A percentile compares a stretch with the other conserved stretches of the same genome.
These are phyloP conservation scores for Penicillium crystallinum DNA, from an alignment of 495 filamentous ascomycete genomes.

Conservation along the genomic window DNA sequence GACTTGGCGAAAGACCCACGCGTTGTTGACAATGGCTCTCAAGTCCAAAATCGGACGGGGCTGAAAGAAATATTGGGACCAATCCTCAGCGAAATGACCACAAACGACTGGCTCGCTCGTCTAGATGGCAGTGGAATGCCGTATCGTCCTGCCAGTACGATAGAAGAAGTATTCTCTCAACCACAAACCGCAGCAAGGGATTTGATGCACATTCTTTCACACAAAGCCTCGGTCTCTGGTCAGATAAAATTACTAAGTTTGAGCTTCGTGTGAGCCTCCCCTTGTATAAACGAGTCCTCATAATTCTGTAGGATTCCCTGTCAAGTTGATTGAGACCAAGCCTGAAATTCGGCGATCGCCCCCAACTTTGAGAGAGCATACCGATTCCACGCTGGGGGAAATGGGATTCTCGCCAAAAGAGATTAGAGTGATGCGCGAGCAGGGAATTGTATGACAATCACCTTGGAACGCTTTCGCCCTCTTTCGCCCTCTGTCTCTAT, in stretches of 20 bases:
- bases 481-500: too few relatives aligned
- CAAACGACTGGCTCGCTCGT: constrained; percentile 67
- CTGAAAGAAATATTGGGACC: constrained; percentile 63
- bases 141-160: constrained; percentile 72
- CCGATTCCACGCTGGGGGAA: constrained; percentile 1
- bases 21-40: constrained; percentile 62
- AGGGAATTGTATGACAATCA: neutral
- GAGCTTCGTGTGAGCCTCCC: neutral
- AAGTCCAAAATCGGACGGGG: constrained; percentile 63
- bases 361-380: constrained; percentile 14
- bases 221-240: constrained; percentile 9
- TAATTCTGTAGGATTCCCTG: constrained; percentile 43
- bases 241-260: constrained; percentile 18
- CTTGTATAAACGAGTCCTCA: neutral
- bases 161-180: constrained; percentile 23
- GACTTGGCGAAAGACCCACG: constrained; percentile 61
- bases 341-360: constrained; percentile 4
- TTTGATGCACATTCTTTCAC: constrained; percentile 21
- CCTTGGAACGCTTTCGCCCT: too few relatives aligned
- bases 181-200: constrained; percentile 20
- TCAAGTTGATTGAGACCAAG: constrained; percentile 70
- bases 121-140: constrained; percentile 82
- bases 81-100: constrained; percentile 62
- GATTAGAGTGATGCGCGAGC: neutral
- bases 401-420: neutral